Evolutionary conservation across 1,139 yeast genomes (phyloP).

Genomic region (Hansenula lynferdii): DNA sequence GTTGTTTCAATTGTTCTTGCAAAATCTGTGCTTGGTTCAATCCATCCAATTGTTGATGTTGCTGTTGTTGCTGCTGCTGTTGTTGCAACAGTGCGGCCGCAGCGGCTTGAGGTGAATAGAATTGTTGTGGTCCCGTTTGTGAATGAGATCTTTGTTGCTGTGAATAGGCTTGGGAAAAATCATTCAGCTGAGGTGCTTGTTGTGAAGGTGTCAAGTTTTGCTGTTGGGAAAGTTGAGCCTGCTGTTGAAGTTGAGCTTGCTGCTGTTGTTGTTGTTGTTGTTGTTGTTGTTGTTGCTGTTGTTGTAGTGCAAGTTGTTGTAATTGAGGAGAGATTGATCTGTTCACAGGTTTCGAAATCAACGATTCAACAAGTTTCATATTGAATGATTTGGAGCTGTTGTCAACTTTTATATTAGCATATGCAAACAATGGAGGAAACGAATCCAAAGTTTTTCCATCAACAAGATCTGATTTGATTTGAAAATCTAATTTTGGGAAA

Average conservation of each 20-base stretch:
- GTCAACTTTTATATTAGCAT: conserved; percentile 25
- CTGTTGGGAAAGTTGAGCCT: conserved; percentile 2
- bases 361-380: conserved; percentile 25
- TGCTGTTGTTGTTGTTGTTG: conserved; percentile 13
- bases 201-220: conserved; percentile 4
- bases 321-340: conserved; percentile 2
- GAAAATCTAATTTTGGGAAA: conserved; percentile 26
- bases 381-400: conserved; percentile 23
- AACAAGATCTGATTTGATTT: conserved; percentile 30
- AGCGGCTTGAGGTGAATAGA: conserved; percentile 18
- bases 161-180: not conserved
- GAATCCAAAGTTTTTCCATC: conserved; percentile 28
- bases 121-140: conserved; percentile 19
- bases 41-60: conserved; percentile 21
- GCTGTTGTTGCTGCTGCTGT: conserved; percentile 20
- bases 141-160: conserved; percentile 15
- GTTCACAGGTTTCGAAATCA: conserved; percentile 13
- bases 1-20: conserved; percentile 20
- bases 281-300: conserved; percentile 11
- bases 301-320: conserved; percentile 25
- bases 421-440: conserved; percentile 40
- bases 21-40: conserved; percentile 9
- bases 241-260: conserved; percentile 19
- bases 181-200: conserved; percentile 1
- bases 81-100: conserved; percentile 17